Conservation (phyloP, 176 grass and related monocot species). For the Zea mays region DNA sequence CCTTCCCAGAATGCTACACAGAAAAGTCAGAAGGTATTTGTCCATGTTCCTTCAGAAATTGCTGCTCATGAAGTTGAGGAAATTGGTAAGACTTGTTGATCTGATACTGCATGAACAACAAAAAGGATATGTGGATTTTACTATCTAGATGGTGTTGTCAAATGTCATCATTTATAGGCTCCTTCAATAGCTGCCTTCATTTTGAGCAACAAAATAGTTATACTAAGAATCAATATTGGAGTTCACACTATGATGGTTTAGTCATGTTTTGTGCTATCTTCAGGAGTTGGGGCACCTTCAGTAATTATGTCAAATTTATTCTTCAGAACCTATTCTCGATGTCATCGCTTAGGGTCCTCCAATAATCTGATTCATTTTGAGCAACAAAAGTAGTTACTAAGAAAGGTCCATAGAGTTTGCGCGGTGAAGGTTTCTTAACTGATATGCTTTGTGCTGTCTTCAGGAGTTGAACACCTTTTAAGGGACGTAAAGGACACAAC, state of each 20-base stretch:
- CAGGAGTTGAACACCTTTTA: slow-evolving; percentile 94
- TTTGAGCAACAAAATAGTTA: slow-evolving; percentile 12
- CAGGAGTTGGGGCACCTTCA: slow-evolving; percentile 83
- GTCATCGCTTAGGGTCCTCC: background rate
- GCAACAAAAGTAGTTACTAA: background rate
- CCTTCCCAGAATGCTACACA: slow-evolving; percentile 87
- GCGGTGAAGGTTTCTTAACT: background rate
- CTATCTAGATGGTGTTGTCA: background rate
- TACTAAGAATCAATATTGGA: background rate
- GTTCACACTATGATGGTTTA: background rate
- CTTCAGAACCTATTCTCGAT: background rate
- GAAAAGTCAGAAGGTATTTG: slow-evolving; percentile 97
- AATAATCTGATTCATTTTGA: background rate
- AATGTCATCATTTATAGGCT: background rate
- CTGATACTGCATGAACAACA: slow-evolving; percentile 10
- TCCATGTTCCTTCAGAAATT: slow-evolving; percentile 97
- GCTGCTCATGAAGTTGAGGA: slow-evolving; percentile 97
- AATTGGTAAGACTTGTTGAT: slow-evolving; percentile 59
- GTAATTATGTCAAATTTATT: slow-evolving; percentile 8
- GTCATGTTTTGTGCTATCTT: slow-evolving; percentile 36
- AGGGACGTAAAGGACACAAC: slow-evolving; percentile 97
- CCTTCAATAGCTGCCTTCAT: background rate
- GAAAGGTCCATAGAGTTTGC: background rate
- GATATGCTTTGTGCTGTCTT: slow-evolving; percentile 31
- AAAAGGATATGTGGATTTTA: background rate